These are phyloP conservation scores for Circinella umbellata DNA, from an alignment of 371 early-diverging fungal genomes.

Conservation along the genomic window DNA sequence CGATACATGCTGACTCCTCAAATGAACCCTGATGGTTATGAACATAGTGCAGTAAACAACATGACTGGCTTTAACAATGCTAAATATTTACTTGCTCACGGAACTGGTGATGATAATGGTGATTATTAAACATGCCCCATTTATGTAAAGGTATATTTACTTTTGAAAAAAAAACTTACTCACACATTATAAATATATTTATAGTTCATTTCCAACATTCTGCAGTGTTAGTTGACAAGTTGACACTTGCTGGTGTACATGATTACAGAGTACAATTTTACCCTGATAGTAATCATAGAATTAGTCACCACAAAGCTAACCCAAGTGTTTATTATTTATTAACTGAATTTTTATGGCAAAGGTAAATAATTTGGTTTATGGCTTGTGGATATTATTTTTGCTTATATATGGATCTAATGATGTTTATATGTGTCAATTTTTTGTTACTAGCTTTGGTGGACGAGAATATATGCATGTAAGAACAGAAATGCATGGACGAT, in stretches of 20 bases:
- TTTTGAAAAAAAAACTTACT: too few species aligned
- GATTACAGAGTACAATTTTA: conserved; percentile 84
- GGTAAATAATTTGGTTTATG: conserved; percentile 19
- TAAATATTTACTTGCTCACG: conserved; percentile 88
- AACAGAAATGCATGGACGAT: conserved; percentile 25
- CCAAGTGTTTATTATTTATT: conserved; percentile 60
- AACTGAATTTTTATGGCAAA: conserved; percentile 52
- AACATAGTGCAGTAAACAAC: conserved; percentile 75
- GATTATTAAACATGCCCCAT: background rate
- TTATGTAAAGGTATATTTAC: too few species aligned
- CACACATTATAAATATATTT: conserved; percentile 9
- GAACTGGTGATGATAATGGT: conserved; percentile 89
- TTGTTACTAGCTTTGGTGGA: conserved; percentile 44
- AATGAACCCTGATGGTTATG: conserved; percentile 82
- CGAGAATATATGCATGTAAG: conserved; percentile 49
- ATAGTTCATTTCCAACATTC: conserved; percentile 73
- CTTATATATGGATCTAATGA: too few species aligned
- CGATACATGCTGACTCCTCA: conserved; percentile 93
- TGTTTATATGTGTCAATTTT: too few species aligned
- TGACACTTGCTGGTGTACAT: conserved; percentile 63
- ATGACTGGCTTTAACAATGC: conserved; percentile 83
- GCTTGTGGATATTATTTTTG: too few species aligned
- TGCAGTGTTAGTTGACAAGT: conserved; percentile 63
- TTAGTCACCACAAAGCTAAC: conserved; percentile 71
- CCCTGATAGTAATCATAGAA: conserved; percentile 93